A percentile compares a stretch with the other conserved stretches of the same genome.
Conservation (phyloP, 768 basidiomycete genomes). For the Boletus huronensis region DNA sequence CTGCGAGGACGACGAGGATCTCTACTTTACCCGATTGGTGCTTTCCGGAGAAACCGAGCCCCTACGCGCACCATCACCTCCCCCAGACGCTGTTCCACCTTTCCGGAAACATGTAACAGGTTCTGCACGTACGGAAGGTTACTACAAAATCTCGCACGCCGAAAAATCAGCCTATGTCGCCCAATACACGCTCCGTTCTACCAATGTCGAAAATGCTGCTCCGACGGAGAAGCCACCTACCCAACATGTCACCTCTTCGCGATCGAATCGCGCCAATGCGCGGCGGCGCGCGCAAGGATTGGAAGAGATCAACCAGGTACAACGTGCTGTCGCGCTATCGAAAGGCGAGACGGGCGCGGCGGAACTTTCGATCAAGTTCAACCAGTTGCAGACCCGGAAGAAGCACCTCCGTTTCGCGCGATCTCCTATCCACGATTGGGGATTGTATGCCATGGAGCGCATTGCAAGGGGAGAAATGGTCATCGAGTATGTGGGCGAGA, state of each 20-base stretch:
- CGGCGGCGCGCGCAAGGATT: slow-evolving; percentile 87
- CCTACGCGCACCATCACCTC: slow-evolving; percentile 27
- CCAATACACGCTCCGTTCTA: slow-evolving; percentile 71
- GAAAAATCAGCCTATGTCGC: slow-evolving; percentile 92
- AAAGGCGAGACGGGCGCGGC: slow-evolving; percentile 70
- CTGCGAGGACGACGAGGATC: slow-evolving; percentile 86
- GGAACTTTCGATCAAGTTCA: slow-evolving; percentile 90
- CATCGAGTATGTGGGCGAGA: slow-evolving; percentile 98
- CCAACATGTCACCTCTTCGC: slow-evolving; percentile 66
- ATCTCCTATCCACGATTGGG: slow-evolving; percentile 98
- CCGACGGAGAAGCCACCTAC: slow-evolving; percentile 41
- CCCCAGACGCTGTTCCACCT: slow-evolving; percentile 43
- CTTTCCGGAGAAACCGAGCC: slow-evolving; percentile 28
- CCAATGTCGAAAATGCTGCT: slow-evolving; percentile 42
- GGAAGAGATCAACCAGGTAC: slow-evolving; percentile 92
- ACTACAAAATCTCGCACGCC: slow-evolving; percentile 89
- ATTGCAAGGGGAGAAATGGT: slow-evolving; percentile 97
- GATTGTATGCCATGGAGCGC: slow-evolving; percentile 95
- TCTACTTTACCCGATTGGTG: slow-evolving; percentile 62
- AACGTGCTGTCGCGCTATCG: slow-evolving; percentile 71
- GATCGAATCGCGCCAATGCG: slow-evolving; percentile 90
- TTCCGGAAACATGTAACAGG: slow-evolving; percentile 79
- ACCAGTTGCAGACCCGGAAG: slow-evolving; percentile 96
- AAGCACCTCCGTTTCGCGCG: slow-evolving; percentile 95
- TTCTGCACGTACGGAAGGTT: slow-evolving; percentile 90